phyloP scores from a whole-genome alignment of 371 early-diverging fungal species.

The Mortierella sp. region DNA sequence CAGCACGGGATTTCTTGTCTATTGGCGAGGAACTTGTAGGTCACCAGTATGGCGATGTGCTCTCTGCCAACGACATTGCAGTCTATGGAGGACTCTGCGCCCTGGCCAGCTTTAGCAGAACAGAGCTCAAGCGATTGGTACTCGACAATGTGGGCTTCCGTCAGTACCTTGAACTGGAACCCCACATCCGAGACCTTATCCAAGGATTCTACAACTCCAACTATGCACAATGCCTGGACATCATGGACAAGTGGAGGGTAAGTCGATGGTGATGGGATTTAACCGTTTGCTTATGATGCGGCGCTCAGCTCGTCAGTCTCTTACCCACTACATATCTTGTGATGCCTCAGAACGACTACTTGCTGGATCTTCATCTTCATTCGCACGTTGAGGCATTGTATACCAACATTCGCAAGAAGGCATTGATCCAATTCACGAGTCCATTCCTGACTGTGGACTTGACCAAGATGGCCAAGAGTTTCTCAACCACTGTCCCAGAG shows the following conservation, averaged over 20 bases:
- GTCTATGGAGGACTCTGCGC: conserved; percentile 85
- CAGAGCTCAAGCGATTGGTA: conserved; percentile 73
- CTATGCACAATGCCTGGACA: conserved; percentile 74
- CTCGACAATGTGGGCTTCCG: conserved; percentile 81
- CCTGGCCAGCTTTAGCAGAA: conserved; percentile 79
- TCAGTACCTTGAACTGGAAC: conserved; percentile 83
- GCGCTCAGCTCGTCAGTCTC: neutral
- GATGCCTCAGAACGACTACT: conserved; percentile 63
- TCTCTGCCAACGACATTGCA: conserved; percentile 86
- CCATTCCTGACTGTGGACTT: conserved; percentile 86
- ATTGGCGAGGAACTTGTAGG: conserved; percentile 66
- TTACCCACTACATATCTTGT: neutral
- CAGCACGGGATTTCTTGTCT: conserved; percentile 75
- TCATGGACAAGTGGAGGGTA: conserved; percentile 67
- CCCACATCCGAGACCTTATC: conserved; percentile 77
- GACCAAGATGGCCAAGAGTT: conserved; percentile 80
- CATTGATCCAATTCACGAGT: conserved; percentile 83
- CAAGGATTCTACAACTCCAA: conserved; percentile 80
- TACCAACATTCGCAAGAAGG: conserved; percentile 77
- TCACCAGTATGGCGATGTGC: conserved; percentile 57
- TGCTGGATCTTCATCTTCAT: conserved; percentile 80
- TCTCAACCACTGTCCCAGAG: conserved; percentile 65
- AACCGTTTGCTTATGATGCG: too few species aligned
- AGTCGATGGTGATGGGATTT: neutral
- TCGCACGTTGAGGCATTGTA: conserved; percentile 73